These are phyloP conservation scores for Entophlyctis luteolus DNA, from an alignment of 192 early-diverging fungal genomes.

Conservation along the genomic window DNA sequence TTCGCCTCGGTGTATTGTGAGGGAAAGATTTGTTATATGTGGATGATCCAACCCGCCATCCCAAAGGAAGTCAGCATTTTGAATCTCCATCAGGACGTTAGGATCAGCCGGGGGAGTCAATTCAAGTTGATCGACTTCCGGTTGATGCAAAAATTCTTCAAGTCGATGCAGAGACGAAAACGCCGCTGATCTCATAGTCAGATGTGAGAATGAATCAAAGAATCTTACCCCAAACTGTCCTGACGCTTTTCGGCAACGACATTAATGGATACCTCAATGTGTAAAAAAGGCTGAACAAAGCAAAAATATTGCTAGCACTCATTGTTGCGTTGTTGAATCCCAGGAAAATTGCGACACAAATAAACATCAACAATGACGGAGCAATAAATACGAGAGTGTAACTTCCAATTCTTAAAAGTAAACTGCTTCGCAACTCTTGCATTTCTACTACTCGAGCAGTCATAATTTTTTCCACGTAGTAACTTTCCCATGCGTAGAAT, in stretches of 20 bases:
- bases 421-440: constrained; percentile 37
- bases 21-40: constrained; percentile 42
- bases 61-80: constrained; percentile 43
- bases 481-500: constrained; percentile 72
- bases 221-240: constrained; percentile 42
- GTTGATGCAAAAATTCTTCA: constrained; percentile 55
- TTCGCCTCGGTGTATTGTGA: constrained; percentile 50
- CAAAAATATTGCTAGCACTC: constrained; percentile 50
- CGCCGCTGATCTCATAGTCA: constrained; percentile 52
- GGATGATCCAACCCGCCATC: constrained; percentile 52
- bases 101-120: background rate
- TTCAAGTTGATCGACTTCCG: constrained; percentile 52
- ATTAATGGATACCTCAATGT: constrained; percentile 68
- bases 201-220: too few species aligned
- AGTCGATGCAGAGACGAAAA: constrained; percentile 52
- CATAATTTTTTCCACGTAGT: constrained; percentile 53
- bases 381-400: constrained; percentile 64
- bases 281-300: constrained; percentile 64
- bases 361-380: constrained; percentile 50
- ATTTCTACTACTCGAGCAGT: constrained; percentile 53
- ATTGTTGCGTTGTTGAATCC: background rate
- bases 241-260: constrained; percentile 60
- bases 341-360: constrained; percentile 30
- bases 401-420: constrained; percentile 55
- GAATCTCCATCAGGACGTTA: constrained; percentile 43